Evolutionary conservation across 495 filamentous ascomycete genomes (phyloP), one percentile per base, ranked within the genome.

Genomic region (Rhypophila decipiens): DNA sequence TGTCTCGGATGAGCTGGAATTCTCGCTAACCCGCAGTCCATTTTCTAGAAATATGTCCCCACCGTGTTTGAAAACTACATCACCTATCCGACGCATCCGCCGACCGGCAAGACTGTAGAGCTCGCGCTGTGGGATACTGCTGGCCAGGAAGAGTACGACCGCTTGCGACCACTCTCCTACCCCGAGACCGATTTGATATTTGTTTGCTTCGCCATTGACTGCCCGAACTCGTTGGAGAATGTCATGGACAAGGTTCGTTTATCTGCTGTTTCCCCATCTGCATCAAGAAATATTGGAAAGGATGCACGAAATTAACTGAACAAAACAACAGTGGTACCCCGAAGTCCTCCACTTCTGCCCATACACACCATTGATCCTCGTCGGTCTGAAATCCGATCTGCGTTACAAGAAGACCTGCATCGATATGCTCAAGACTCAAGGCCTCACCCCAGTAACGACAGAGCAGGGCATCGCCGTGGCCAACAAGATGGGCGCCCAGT

Each of bases 31-130:
- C 40, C 36, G 43, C 46, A 47, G n/a, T 18, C 41, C 37, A 41
- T 22, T n/a, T n/a, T n/a, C 35, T 24, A 98, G 93, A 98, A 96
- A 96, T 98, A 98, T 61, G 91, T 98, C 41, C 93, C 93, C 2
- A 98, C 93, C 0, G 93, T 98, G 50, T 98, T 98, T 63, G 93
- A 98, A 61, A 98, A 98, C 72, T 98, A 98, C 76, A 97, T 97
- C 69, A 95, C 93, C 31, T 89, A 96, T 68, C 93, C 89, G 44
- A 80, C 78, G 31, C 94, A 98, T 63, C 80, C 83, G 56, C 73
- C 79, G 9, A 87, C 85, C 20, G 90, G 93, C 52, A 96, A 96
- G 74, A 90, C 81, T 29, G 87, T 97, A 43, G 93, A 98, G 70
- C 77, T 98, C 36, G 93, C 93, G 13, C 80, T 98, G 20, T 98